Base-by-base conservation (phyloP, 306 rosid species). In the Pueraria montana region DNA sequence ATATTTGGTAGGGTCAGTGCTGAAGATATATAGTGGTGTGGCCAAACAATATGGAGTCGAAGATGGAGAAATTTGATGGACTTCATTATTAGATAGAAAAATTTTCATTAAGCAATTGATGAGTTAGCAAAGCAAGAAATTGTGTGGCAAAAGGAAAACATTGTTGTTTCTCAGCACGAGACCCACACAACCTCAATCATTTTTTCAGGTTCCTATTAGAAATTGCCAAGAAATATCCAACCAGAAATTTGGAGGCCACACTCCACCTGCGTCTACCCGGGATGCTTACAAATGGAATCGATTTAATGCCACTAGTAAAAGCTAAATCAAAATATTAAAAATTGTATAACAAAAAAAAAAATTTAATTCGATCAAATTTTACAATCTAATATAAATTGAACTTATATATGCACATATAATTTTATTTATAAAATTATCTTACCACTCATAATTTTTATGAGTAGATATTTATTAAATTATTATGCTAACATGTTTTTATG, bases 1-100 rank as follows among this genome's bases (percentile, higher is more conserved):
- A 84, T 72, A 80, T 82, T 84, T 56, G 63, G 91, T 85, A 77
- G 90, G 94, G 75, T 76, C 78, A 68, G 2, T 80, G 80, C 1
- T 66, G 16, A 66, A 63, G 73, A 67, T 68, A 68, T 45, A 21
- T 84, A 43, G 48, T 70, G 50, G n/a, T 40, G 46, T 72, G 70
- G 52, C 74, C 43, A 70, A 46, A 20, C 56, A 80, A 58, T 34
- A 58, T 82, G 68, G 68, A 74, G 86, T 83, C 86, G 77, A 83
- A 83, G 76, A 53, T 40, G n/a, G 62, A 21, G 73, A 14, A 77
- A 56, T 55, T 66, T 27, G 11, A 56, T 65, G 71, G 52, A 27
- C 12, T 76, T 32, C 20, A 76, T 56, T 55, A 42, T 48, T 40
- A 6, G 32, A 30, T 46, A 13, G 18, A 63, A 38, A 21, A 4